Base-by-base conservation (phyloP, 768 basidiomycete species). In the Suillus spraguei region DNA sequence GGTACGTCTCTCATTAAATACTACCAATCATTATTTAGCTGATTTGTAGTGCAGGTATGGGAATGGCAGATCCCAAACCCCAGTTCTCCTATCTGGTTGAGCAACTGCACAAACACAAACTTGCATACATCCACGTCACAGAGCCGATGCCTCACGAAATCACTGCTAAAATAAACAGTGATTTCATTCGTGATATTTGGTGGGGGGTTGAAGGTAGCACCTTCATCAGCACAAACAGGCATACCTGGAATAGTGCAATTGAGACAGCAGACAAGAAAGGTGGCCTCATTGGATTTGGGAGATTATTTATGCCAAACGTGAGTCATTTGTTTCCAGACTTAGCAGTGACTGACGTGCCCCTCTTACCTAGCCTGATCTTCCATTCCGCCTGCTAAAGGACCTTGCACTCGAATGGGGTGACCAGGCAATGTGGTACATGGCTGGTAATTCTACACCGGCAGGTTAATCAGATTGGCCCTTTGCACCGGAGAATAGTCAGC, bases 111-210 rank as follows among this genome's bases (percentile, higher is more conserved):
- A 64, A 70, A 50, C 74, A 75, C 24, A 64, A 72, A 10, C 69
- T 85, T 24, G 84, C 85, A 0, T 89, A 87, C 72, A 65, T 88
- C 5, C 86, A 87, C 64, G 65, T 81, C 24, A 69, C 80, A 47
- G 83, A 87, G 64, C 76, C 82, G 16, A 73, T 77, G 50, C 32
- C 32, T 33, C 32, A 1, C 2, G 49, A 50, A 9, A 4, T 17
- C 74, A 39, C 71, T 17, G 35, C 24, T 20, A 71, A 69, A 2
- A 22, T 10, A 10, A 75, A 76, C 2, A 84, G 80, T 58, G 79
- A 83, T 59, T 81, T 83, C 64, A 54, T 85, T 35, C 75, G 82
- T 16, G 63, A 74, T 4, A 79, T 84, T 6, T 86, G 85, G 85
- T 54, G 52, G 11, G 36, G 41, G 8, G 68, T 68, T 7, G 72